Evolutionary conservation across 495 filamentous ascomycete genomes (phyloP).

Genomic region (Neurospora sublineolata): DNA sequence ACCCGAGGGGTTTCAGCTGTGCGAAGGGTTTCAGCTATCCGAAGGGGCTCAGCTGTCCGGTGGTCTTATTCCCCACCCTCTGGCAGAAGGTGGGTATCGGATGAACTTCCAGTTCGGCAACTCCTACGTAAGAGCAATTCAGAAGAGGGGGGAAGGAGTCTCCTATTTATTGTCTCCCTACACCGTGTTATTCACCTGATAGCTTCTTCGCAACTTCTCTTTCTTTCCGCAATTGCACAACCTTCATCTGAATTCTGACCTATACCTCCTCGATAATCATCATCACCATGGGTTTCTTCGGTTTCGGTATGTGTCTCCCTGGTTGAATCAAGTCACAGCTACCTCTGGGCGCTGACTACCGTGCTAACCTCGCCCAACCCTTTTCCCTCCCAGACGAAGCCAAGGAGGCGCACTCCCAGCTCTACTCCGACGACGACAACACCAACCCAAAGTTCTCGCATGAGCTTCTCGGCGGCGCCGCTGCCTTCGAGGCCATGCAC

Average conservation of each 20-base stretch:
- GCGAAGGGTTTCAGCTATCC: no score
- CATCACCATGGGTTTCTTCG: constrained; percentile 25
- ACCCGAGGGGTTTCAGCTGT: no score
- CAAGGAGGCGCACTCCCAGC: constrained; percentile 46
- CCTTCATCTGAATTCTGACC: constrained; percentile 1
- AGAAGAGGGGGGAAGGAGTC: not conserved
- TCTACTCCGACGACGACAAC: constrained; percentile 36
- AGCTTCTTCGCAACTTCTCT: not conserved
- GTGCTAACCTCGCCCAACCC: not conserved
- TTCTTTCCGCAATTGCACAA: not conserved
- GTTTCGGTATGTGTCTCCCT: constrained; percentile 22
- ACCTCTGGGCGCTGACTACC: not conserved
- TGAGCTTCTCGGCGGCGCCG: constrained; percentile 63
- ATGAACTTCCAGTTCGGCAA: not conserved
- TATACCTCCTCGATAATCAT: not conserved
- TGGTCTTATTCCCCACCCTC: no score
- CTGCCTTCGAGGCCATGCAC: constrained; percentile 73
- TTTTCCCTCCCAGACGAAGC: constrained; percentile 19
- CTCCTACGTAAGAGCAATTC: not conserved
- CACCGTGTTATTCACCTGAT: not conserved
- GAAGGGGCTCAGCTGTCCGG: no score
- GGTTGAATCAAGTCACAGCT: not conserved
- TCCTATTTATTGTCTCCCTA: not conserved
- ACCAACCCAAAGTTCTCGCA: constrained; percentile 58
- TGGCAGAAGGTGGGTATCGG: not conserved